Evolutionary conservation across 176 grass and related monocot genomes (phyloP).

Genomic region (Bonia amplexicaulis): DNA sequence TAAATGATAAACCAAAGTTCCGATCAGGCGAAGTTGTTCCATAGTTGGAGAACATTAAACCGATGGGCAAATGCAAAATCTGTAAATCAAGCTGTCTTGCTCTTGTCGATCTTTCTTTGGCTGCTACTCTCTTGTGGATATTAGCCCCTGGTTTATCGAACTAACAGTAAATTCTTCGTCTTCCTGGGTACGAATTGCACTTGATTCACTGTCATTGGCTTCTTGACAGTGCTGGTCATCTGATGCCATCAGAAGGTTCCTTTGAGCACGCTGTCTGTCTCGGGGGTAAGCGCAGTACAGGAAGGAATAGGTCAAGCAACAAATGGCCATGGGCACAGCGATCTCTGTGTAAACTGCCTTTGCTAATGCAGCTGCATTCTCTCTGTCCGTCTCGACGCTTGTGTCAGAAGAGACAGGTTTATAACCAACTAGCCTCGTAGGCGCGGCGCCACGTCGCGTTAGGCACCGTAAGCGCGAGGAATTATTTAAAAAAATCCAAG

Average conservation of each 20-base stretch:
- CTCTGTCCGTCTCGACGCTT: slow-evolving; percentile 35
- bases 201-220: background rate
- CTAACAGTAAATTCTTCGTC: slow-evolving; percentile 22
- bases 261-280: slow-evolving; percentile 40
- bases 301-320: slow-evolving; percentile 48
- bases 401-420: slow-evolving; percentile 36
- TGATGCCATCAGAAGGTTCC: slow-evolving; percentile 29
- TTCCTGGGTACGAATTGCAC: background rate
- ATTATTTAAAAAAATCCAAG: too few species aligned
- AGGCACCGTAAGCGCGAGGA: too few species aligned
- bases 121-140: slow-evolving; percentile 17
- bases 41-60: background rate
- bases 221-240: slow-evolving; percentile 29
- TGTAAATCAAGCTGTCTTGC: background rate
- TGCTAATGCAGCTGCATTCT: slow-evolving; percentile 41
- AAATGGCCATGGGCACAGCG: slow-evolving; percentile 59
- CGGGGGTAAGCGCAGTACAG: slow-evolving; percentile 55
- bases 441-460: too few species aligned
- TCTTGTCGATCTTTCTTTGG: background rate
- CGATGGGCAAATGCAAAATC: background rate
- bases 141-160: slow-evolving; percentile 32
- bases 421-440: too few species aligned
- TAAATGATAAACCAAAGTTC: background rate
- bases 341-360: slow-evolving; percentile 60
- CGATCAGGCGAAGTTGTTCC: background rate